Evolutionary conservation across 441 rosid species (phyloP).

Genomic region (Gossypium schwendimanii): DNA sequence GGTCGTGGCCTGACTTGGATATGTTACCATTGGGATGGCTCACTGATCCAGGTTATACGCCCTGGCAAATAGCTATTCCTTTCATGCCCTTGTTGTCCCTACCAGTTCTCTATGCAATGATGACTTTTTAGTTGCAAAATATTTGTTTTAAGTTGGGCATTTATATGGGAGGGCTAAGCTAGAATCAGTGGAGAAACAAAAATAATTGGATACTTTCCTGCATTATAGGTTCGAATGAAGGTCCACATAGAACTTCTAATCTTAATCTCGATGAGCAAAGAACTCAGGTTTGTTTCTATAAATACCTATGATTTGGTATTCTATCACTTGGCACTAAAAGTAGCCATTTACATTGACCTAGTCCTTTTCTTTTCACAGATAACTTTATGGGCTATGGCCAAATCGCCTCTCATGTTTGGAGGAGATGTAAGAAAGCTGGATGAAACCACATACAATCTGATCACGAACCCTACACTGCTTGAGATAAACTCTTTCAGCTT

Average conservation of each 20-base stretch:
- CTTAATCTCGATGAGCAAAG: constrained; percentile 61
- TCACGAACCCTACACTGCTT: constrained; percentile 64
- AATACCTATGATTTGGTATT: not conserved
- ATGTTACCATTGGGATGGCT: constrained; percentile 94
- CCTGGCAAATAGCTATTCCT: constrained; percentile 7
- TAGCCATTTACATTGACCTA: constrained; percentile 1
- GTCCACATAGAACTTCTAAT: constrained; percentile 68
- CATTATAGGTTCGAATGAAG: constrained; percentile 53
- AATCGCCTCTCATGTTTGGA: constrained; percentile 93
- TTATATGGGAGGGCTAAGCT: not conserved
- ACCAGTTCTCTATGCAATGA: not conserved
- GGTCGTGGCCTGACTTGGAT: constrained; percentile 89
- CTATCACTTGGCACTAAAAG: not conserved
- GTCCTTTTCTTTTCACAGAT: constrained; percentile 39
- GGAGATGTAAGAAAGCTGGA: constrained; percentile 83
- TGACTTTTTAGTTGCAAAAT: not conserved
- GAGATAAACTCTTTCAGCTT: constrained; percentile 69
- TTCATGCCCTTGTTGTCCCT: not conserved
- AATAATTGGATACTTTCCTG: constrained; percentile 19
- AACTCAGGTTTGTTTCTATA: constrained; percentile 52
- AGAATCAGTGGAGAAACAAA: not conserved
- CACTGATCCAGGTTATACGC: constrained; percentile 58
- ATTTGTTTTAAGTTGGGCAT: not conserved
- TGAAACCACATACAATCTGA: constrained; percentile 47
- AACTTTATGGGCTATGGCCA: constrained; percentile 91